These are phyloP conservation scores for Claviceps sp. DNA, from an alignment of 2,329 filamentous ascomycete species.

Conservation along the genomic window DNA sequence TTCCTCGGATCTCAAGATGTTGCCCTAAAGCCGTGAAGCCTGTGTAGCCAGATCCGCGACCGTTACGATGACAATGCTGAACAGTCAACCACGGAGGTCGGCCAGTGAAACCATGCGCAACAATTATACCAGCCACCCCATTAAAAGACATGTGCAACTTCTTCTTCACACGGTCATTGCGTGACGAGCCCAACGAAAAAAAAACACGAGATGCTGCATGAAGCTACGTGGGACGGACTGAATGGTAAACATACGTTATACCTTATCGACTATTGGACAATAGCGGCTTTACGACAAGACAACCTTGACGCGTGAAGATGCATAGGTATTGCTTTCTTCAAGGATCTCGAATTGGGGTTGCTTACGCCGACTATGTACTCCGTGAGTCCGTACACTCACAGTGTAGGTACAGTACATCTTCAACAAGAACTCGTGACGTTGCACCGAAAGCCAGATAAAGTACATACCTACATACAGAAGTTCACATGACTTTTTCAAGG, in stretches of 20 bases:
- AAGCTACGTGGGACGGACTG: not conserved
- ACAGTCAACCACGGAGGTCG: not conserved
- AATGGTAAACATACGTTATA: not conserved
- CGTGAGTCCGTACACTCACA: too few relatives aligned
- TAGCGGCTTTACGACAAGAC: not conserved
- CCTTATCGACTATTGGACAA: not conserved
- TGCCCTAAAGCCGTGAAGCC: too few relatives aligned
- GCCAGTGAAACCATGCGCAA: not conserved
- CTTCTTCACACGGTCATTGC: not conserved
- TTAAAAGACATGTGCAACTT: not conserved
- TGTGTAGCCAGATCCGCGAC: too few relatives aligned
- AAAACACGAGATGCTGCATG: slow-evolving; percentile 2
- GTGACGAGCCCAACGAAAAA: not conserved
- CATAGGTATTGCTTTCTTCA: not conserved
- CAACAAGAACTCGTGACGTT: too few relatives aligned
- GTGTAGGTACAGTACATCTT: too few relatives aligned
- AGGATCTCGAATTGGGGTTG: too few relatives aligned
- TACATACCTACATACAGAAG: too few relatives aligned
- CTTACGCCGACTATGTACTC: too few relatives aligned
- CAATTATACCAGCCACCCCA: not conserved
- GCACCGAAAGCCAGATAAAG: too few relatives aligned
- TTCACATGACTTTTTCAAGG: too few relatives aligned
- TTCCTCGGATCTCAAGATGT: too few relatives aligned
- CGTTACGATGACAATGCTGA: not conserved
- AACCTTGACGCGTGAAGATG: not conserved